Evolutionary conservation across 2,329 filamentous ascomycete species (phyloP).

Genomic region (Ramularia collo-cygni): DNA sequence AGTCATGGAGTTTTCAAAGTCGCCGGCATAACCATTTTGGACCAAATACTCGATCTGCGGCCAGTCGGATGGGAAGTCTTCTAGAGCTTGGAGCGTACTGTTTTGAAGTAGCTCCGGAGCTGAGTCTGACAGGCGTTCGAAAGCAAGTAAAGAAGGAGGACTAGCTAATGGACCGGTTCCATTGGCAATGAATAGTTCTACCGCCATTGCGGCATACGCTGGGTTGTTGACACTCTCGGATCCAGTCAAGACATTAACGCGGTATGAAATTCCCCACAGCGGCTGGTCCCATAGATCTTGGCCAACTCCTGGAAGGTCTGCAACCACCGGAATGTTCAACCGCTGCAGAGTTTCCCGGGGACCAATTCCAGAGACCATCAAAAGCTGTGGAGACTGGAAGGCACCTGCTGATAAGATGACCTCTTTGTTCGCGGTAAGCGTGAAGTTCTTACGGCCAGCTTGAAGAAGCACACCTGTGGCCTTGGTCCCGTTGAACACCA

Average conservation of each 20-base stretch:
- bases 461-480: constrained; percentile 25
- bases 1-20: constrained; percentile 19
- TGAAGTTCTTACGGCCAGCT: constrained; percentile 17
- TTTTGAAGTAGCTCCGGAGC: constrained; percentile 7
- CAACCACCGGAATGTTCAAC: constrained; percentile 25
- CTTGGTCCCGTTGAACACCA: constrained; percentile 28
- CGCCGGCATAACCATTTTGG: constrained; percentile 8
- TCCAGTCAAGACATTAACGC: constrained; percentile 10
- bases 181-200: constrained; percentile 8
- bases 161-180: constrained; percentile 6
- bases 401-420: constrained; percentile 40
- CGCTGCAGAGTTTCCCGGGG: constrained; percentile 26
- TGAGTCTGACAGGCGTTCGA: constrained; percentile 17
- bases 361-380: constrained; percentile 29
- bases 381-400: constrained; percentile 37
- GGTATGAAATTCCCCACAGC: constrained; percentile 31
- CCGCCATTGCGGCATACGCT: constrained; percentile 5
- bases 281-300: constrained; percentile 27
- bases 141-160: constrained; percentile 10
- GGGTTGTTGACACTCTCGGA: constrained; percentile 12
- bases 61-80: constrained; percentile 27
- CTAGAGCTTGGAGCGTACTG: constrained; percentile 4
- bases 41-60: constrained; percentile 25
- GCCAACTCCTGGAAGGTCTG: constrained; percentile 25
- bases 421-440: constrained; percentile 30